Conservation (phyloP, 2,329 filamentous ascomycete species). For the Colletotrichum paranaense region DNA sequence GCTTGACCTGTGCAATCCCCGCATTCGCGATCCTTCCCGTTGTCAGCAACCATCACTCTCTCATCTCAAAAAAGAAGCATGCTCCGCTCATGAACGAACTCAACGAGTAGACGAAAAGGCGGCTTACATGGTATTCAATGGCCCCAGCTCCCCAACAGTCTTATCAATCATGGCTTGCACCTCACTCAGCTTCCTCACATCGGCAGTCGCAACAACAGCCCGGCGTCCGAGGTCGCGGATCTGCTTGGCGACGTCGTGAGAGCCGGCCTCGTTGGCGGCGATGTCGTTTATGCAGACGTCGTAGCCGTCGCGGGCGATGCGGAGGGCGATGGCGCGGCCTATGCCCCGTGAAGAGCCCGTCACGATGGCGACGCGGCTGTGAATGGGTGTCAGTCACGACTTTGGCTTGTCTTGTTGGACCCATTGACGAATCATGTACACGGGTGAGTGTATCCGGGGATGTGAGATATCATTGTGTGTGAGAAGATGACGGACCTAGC, state of each 20-base stretch:
- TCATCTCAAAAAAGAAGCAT: slow-evolving; percentile 34
- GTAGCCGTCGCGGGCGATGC: slow-evolving; percentile 74
- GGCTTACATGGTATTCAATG: slow-evolving; percentile 51
- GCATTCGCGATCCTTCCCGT: slow-evolving; percentile 65
- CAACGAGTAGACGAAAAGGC: not conserved
- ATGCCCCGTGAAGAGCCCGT: slow-evolving; percentile 47
- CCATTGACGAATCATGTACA: not conserved
- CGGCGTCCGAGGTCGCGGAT: slow-evolving; percentile 63
- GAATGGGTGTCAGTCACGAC: too few relatives aligned
- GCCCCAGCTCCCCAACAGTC: slow-evolving; percentile 64
- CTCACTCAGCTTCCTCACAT: slow-evolving; percentile 67
- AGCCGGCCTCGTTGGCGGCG: slow-evolving; percentile 59
- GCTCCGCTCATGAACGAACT: not conserved
- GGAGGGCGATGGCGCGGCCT: slow-evolving; percentile 71
- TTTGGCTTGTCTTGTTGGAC: not conserved
- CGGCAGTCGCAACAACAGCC: slow-evolving; percentile 66
- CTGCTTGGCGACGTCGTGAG: slow-evolving; percentile 64
- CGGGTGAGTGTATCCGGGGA: not conserved
- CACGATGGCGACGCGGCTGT: slow-evolving; percentile 30
- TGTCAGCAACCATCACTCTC: slow-evolving; percentile 45
- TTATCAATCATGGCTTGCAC: slow-evolving; percentile 62
- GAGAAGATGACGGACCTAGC: not conserved
- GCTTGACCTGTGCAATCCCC: slow-evolving; percentile 68
- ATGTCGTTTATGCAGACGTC: slow-evolving; percentile 75
- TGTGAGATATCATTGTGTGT: not conserved